phyloP scores from a whole-genome alignment of 2,329 filamentous ascomycete genomes.

The Onygenales sp. region DNA sequence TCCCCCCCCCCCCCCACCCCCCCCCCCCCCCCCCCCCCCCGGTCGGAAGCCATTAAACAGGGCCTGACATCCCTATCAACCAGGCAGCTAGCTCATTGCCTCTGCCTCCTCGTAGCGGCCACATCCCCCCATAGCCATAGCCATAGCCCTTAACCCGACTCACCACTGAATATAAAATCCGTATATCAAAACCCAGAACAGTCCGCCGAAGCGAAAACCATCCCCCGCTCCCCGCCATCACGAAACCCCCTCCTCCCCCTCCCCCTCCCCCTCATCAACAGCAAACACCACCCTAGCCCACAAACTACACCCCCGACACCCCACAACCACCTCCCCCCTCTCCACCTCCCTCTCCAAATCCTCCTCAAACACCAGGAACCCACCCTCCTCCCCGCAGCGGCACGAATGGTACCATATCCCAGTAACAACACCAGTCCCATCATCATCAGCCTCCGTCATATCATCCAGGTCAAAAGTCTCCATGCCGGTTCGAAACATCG shows the following conservation, averaged over 20 bases:
- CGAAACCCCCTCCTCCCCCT: not conserved
- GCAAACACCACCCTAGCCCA: conserved; percentile 54
- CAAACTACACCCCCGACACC: conserved; percentile 54
- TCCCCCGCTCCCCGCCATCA: not conserved
- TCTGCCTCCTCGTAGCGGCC: too few species aligned
- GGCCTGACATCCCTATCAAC: too few species aligned
- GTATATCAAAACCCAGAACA: not conserved
- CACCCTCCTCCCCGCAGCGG: conserved; percentile 49
- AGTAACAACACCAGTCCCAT: conserved; percentile 10
- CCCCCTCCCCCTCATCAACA: conserved; percentile 28
- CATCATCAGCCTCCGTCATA: conserved; percentile 36
- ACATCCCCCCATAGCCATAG: too few species aligned
- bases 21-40: too few species aligned
- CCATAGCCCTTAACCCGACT: too few species aligned
- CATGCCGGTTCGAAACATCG: conserved; percentile 41
- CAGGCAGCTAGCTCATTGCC: too few species aligned
- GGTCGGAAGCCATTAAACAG: too few species aligned
- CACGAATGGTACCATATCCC: conserved; percentile 46
- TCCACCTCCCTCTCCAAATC: conserved; percentile 44
- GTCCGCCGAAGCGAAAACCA: not conserved
- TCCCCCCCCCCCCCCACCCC: too few species aligned
- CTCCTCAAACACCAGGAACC: conserved; percentile 45
- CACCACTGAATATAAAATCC: too few species aligned
- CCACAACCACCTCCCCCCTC: conserved; percentile 48
- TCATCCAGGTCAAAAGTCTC: conserved; percentile 52